Evolutionary conservation across 2,329 filamentous ascomycete genomes (phyloP).

Genomic region (Clonostachys chloroleuca): DNA sequence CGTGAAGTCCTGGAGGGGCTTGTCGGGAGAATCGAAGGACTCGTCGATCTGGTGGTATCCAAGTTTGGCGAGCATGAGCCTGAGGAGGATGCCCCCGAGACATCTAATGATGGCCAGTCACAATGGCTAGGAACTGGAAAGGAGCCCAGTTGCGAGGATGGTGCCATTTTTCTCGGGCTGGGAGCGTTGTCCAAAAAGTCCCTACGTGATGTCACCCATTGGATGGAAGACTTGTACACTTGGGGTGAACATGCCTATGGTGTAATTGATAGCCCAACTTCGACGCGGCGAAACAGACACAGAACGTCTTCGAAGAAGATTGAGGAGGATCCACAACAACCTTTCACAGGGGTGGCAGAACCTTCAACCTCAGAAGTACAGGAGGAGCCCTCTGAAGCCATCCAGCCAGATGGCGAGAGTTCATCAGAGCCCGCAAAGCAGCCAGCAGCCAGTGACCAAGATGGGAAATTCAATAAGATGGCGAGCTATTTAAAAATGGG

Average conservation of each 20-base stretch:
- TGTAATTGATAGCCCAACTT: conserved; percentile 71
- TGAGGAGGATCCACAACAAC: neutral
- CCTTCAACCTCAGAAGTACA: no score
- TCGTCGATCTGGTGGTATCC: conserved; percentile 84
- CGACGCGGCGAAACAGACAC: conserved; percentile 46
- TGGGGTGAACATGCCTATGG: conserved; percentile 85
- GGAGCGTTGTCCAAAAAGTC: conserved; percentile 70
- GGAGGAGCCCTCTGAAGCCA: no score
- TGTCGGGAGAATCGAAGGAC: conserved; percentile 70
- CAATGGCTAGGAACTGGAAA: conserved; percentile 72
- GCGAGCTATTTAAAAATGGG: conserved; percentile 63
- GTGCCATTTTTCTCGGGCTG: conserved; percentile 79
- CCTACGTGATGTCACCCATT: conserved; percentile 69
- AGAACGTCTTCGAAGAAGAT: conserved; percentile 16
- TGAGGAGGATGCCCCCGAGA: conserved; percentile 14
- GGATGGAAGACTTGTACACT: conserved; percentile 84
- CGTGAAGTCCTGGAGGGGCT: conserved; percentile 91
- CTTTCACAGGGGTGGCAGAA: neutral
- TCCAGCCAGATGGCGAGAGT: no score
- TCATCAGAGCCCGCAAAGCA: no score
- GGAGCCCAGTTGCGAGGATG: conserved; percentile 68
- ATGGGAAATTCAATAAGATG: conserved; percentile 21
- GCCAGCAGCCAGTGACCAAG: no score
- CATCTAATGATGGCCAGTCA: conserved; percentile 6
- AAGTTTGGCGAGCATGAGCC: conserved; percentile 63